These are phyloP conservation scores for Mortierella sp. DNA, from an alignment of 371 early-diverging fungal species.

Conservation along the genomic window DNA sequence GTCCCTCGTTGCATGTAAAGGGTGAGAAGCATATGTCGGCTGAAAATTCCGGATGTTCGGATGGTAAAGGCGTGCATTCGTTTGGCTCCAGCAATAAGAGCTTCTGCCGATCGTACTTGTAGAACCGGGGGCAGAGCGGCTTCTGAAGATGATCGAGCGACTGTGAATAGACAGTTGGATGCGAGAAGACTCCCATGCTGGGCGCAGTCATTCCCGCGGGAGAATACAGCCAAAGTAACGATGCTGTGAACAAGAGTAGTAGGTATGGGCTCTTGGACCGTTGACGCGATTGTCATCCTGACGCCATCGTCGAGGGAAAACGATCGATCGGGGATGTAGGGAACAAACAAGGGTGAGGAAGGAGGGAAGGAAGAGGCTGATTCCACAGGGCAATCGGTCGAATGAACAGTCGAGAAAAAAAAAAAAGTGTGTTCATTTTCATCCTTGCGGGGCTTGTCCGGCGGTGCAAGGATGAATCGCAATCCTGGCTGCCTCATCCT, in stretches of 20 bases:
- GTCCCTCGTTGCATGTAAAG: conserved; percentile 41
- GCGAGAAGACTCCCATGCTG: conserved; percentile 5
- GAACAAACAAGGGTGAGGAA: too few species aligned
- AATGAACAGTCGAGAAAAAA: too few species aligned
- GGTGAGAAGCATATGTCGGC: conserved; percentile 47
- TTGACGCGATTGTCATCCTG: conserved; percentile 20
- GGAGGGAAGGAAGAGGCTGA: too few species aligned
- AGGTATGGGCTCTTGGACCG: conserved; percentile 35
- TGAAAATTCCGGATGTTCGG: conserved; percentile 35
- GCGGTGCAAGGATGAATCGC: too few species aligned
- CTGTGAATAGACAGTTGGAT: conserved; percentile 24
- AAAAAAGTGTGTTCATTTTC: neutral
- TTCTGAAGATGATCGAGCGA: conserved; percentile 27
- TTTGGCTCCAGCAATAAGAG: conserved; percentile 32
- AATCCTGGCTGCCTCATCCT: too few species aligned
- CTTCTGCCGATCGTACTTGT: conserved; percentile 45
- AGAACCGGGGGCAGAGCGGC: conserved; percentile 40
- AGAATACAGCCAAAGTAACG: conserved; percentile 22
- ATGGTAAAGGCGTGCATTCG: conserved; percentile 27
- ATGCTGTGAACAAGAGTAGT: neutral
- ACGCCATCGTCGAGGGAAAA: neutral
- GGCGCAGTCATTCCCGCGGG: neutral
- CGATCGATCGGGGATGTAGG: too few species aligned
- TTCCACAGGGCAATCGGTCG: too few species aligned
- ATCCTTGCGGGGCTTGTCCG: neutral